Percentiles rank a stretch among this genome's conserved stretches.
phyloP scores from a whole-genome alignment of 495 filamentous ascomycete genomes.

The Lasiosphaeria miniovina region DNA sequence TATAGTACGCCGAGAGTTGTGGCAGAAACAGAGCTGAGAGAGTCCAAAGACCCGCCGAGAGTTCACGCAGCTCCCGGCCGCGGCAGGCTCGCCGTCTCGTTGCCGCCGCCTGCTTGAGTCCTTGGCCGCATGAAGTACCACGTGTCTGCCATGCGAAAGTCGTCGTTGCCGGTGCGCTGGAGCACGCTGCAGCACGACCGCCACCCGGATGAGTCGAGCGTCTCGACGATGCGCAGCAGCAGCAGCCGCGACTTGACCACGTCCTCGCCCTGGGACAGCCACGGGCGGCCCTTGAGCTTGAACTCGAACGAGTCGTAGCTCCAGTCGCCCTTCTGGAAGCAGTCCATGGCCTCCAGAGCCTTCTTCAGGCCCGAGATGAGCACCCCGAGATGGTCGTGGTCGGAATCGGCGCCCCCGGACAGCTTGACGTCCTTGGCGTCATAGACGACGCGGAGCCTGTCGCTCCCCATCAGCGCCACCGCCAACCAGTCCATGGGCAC shows the following conservation, averaged over 20 bases:
- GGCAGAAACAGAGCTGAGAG: too few relatives aligned
- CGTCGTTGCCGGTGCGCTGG: slow-evolving; percentile 19
- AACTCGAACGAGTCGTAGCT: slow-evolving; percentile 20
- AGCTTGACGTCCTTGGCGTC: slow-evolving; percentile 5
- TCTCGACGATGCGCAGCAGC: slow-evolving; percentile 16
- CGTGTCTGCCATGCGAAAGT: slow-evolving; percentile 18
- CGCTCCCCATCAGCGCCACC: slow-evolving; percentile 1
- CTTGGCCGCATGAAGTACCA: slow-evolving; percentile 17
- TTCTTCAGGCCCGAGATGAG: slow-evolving; percentile 9
- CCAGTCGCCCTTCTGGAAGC: slow-evolving; percentile 15
- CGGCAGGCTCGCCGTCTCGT: too few relatives aligned
- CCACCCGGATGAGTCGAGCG: slow-evolving; percentile 19
- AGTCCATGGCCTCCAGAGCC: slow-evolving; percentile 8
- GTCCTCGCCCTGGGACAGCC: slow-evolving; percentile 8
- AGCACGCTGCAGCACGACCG: slow-evolving; percentile 11
- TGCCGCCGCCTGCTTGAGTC: too few relatives aligned
- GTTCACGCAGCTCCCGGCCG: too few relatives aligned
- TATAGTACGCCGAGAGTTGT: too few relatives aligned
- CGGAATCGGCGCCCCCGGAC: not conserved
- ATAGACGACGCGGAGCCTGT: slow-evolving; percentile 20
- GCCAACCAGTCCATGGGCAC: slow-evolving; percentile 19
- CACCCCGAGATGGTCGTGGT: slow-evolving; percentile 12
- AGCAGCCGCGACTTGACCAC: slow-evolving; percentile 16
- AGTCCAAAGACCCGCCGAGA: too few relatives aligned
- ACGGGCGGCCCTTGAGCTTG: slow-evolving; percentile 18